Conservation (phyloP, 495 filamentous ascomycete species). For the Amniculicola lignicola region DNA sequence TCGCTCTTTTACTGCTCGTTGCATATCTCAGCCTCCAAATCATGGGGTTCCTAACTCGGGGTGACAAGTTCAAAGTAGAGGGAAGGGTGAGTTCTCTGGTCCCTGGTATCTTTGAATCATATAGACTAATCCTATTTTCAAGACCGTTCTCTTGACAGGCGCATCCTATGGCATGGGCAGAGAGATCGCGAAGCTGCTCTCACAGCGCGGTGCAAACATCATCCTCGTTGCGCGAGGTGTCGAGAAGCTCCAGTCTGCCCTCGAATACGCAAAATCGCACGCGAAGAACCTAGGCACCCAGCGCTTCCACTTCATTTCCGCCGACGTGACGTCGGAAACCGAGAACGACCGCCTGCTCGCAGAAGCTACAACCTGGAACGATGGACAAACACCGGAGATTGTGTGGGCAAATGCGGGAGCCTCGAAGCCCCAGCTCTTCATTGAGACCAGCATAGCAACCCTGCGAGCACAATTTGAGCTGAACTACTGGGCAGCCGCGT, state of each 20-base stretch:
- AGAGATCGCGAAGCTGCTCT: conserved; percentile 66
- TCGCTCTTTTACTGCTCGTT: conserved; percentile 49
- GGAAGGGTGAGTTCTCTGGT: conserved; percentile 57
- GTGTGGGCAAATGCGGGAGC: conserved; percentile 90
- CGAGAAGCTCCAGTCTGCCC: conserved; percentile 67
- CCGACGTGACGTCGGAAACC: conserved; percentile 68
- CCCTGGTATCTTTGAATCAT: not conserved
- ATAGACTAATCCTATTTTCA: not conserved
- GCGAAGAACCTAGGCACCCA: conserved; percentile 62
- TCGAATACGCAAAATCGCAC: conserved; percentile 63
- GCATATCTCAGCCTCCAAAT: conserved; percentile 42
- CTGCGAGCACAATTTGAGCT: conserved; percentile 80
- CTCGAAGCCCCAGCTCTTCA: conserved; percentile 72
- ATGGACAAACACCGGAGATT: conserved; percentile 68
- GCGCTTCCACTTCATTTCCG: conserved; percentile 77
- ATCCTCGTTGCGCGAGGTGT: conserved; percentile 77
- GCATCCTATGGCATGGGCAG: conserved; percentile 91
- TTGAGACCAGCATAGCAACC: conserved; percentile 62
- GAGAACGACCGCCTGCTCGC: conserved; percentile 66
- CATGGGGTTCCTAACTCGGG: conserved; percentile 64
- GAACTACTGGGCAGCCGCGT: conserved; percentile 86
- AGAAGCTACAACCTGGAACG: conserved; percentile 82
- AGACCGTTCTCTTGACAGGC: conserved; percentile 87
- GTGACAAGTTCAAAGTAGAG: conserved; percentile 77
- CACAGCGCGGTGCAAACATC: conserved; percentile 80